Percentiles rank a stretch among this genome's conserved stretches.
These are phyloP conservation scores for Ustilago nuda DNA, from an alignment of 1,284 basidiomycete species.

Conservation along the genomic window DNA sequence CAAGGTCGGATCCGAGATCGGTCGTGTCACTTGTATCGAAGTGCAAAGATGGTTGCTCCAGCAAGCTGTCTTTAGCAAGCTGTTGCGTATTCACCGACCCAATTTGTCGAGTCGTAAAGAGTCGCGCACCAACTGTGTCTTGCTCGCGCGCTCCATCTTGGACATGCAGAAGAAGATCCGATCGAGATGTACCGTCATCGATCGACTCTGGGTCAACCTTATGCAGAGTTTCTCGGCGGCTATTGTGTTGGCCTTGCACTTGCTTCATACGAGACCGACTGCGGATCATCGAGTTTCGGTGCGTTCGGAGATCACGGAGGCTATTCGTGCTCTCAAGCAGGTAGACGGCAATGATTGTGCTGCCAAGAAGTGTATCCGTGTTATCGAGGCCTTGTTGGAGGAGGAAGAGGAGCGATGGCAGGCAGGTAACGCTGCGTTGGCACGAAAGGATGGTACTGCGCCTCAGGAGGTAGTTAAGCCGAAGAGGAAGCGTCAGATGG, in stretches of 20 bases:
- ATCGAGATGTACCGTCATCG: constrained; percentile 56
- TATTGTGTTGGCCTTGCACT: constrained; percentile 63
- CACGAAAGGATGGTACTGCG: constrained; percentile 19
- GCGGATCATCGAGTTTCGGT: constrained; percentile 51
- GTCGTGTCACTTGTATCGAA: constrained; percentile 52
- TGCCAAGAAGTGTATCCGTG: constrained; percentile 57
- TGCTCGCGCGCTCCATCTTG: constrained; percentile 61
- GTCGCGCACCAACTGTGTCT: constrained; percentile 60
- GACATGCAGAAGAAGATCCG: constrained; percentile 66
- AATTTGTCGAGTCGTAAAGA: constrained; percentile 53
- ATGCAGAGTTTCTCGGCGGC: constrained; percentile 63
- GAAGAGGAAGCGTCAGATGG: constrained; percentile 48
- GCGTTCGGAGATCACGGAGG: constrained; percentile 63
- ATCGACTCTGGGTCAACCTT: constrained; percentile 62
- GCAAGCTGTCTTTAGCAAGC: constrained; percentile 64
- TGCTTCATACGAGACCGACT: constrained; percentile 57
- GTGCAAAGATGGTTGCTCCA: constrained; percentile 66
- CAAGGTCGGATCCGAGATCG: constrained; percentile 57
- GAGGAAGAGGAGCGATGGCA: constrained; percentile 65
- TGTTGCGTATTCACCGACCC: constrained; percentile 61
- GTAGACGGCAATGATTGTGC: constrained; percentile 49
- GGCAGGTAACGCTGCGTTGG: constrained; percentile 39
- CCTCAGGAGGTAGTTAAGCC: constrained; percentile 33
- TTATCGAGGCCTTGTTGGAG: constrained; percentile 64
- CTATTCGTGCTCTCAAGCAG: constrained; percentile 59